Conservation (phyloP, 805 yeast genomes). For the Wickerhamomyces rabaulensis region DNA sequence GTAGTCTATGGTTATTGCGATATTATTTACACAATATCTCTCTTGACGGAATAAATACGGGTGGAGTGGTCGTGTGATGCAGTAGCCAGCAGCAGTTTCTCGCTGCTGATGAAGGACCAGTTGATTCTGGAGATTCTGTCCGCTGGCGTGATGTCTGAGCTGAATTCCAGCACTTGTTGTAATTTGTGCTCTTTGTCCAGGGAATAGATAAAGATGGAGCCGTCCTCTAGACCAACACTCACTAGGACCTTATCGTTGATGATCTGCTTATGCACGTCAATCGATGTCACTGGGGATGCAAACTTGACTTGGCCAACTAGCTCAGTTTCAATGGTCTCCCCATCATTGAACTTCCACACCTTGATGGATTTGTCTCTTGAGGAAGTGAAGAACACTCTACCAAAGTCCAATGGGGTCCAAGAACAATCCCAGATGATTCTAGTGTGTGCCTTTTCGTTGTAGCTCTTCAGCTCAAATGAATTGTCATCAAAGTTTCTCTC, state of each 20-base stretch:
- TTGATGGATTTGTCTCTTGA: slow-evolving; percentile 81
- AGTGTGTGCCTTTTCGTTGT: slow-evolving; percentile 72
- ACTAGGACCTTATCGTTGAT: slow-evolving; percentile 32
- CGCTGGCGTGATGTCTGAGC: slow-evolving; percentile 45
- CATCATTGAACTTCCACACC: slow-evolving; percentile 51
- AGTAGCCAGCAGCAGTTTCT: slow-evolving; percentile 42
- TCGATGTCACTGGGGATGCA: slow-evolving; percentile 58
- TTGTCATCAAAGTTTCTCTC: slow-evolving; percentile 33
- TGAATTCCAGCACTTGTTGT: slow-evolving; percentile 29
- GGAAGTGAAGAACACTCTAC: slow-evolving; percentile 66
- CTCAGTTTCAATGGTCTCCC: slow-evolving; percentile 21
- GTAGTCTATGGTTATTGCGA: background rate
- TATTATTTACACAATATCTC: background rate
- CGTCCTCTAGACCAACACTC: slow-evolving; percentile 70
- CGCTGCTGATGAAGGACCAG: slow-evolving; percentile 38
- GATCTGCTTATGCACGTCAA: slow-evolving; percentile 39
- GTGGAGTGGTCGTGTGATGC: slow-evolving; percentile 63
- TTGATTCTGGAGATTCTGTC: slow-evolving; percentile 56
- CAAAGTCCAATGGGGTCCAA: slow-evolving; percentile 61
- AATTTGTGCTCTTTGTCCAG: slow-evolving; percentile 27
- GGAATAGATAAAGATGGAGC: slow-evolving; percentile 44
- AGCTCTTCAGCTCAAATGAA: slow-evolving; percentile 32
- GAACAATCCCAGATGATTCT: slow-evolving; percentile 95
- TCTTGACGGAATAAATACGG: slow-evolving; percentile 30
- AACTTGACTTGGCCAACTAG: slow-evolving; percentile 39